A percentile compares a stretch with the other conserved stretches of the same genome.
Conservation (phyloP, 345 rosid genomes). For the Eucalyptus paniculata region DNA sequence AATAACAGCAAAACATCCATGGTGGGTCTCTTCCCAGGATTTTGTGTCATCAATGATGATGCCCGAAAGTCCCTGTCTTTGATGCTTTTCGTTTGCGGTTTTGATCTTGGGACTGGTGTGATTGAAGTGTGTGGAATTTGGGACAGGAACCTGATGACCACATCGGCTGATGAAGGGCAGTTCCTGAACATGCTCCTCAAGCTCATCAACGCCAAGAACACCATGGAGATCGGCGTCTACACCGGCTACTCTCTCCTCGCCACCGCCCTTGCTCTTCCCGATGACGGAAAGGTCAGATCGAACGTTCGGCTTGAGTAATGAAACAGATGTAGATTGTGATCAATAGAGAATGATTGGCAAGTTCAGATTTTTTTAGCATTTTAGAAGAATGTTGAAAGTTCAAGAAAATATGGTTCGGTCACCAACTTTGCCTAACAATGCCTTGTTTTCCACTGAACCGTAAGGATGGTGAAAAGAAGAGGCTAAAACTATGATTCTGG, state of each 20-base stretch:
- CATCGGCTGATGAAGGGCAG: constrained; percentile 98
- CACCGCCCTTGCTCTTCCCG: constrained; percentile 96
- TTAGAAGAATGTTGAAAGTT: neutral
- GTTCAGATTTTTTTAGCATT: neutral
- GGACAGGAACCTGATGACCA: constrained; percentile 89
- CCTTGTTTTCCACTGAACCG: neutral
- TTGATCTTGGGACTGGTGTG: neutral
- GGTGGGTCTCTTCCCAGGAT: constrained; percentile 25
- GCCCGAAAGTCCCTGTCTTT: neutral
- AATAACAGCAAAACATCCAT: constrained; percentile 89
- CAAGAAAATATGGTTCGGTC: neutral
- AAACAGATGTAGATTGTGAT: neutral
- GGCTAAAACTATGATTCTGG: neutral
- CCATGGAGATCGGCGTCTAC: constrained; percentile 99
- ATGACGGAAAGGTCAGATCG: constrained; percentile 64
- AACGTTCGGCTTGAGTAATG: neutral
- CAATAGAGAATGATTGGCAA: neutral
- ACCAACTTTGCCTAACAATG: neutral
- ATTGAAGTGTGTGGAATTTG: neutral
- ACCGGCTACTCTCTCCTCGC: constrained; percentile 97
- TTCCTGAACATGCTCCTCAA: constrained; percentile 86
- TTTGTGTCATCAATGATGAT: neutral
- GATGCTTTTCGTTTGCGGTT: neutral
- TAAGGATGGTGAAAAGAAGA: neutral
- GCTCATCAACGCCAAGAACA: constrained; percentile 96